Conservation (phyloP, 1,284 basidiomycete species). For the Afroboletus lepidellus region DNA sequence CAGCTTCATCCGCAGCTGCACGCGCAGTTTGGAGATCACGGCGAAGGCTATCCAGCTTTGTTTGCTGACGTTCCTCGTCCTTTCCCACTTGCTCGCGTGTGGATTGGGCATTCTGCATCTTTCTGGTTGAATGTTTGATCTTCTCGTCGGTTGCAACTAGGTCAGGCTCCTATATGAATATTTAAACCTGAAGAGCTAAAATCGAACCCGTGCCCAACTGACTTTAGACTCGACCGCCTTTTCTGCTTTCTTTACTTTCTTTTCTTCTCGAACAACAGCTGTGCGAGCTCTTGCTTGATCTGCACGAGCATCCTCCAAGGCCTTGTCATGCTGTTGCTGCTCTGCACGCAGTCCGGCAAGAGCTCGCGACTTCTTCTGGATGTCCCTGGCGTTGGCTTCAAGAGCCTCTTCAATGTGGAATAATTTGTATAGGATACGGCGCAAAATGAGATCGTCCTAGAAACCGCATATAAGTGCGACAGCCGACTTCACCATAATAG, state of each 20-base stretch:
- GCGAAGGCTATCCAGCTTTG: slow-evolving; percentile 57
- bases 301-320: slow-evolving; percentile 71
- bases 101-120: slow-evolving; percentile 68
- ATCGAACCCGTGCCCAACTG: slow-evolving; percentile 12
- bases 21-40: slow-evolving; percentile 69
- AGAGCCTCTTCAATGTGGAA: slow-evolving; percentile 88
- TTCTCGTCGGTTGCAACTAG: slow-evolving; percentile 82
- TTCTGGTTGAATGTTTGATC: slow-evolving; percentile 82
- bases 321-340: slow-evolving; percentile 68
- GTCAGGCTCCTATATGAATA: slow-evolving; percentile 66
- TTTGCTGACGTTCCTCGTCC: slow-evolving; percentile 67
- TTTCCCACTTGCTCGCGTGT: slow-evolving; percentile 65
- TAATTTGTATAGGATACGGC: slow-evolving; percentile 85
- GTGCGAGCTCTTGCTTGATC: slow-evolving; percentile 81
- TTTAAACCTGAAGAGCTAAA: not conserved
- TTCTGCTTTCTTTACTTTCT: slow-evolving; percentile 77
- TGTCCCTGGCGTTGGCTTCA: slow-evolving; percentile 65
- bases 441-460: slow-evolving; percentile 80
- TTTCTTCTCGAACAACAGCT: slow-evolving; percentile 72
- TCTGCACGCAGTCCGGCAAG: slow-evolving; percentile 67
- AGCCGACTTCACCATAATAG: not conserved
- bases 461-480: slow-evolving; percentile 5
- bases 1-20: slow-evolving; percentile 72
- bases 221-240: slow-evolving; percentile 84
- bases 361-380: slow-evolving; percentile 70